phyloP scores from a whole-genome alignment of 352 stramenopile species.

The Thraustochytrium striatum region DNA sequence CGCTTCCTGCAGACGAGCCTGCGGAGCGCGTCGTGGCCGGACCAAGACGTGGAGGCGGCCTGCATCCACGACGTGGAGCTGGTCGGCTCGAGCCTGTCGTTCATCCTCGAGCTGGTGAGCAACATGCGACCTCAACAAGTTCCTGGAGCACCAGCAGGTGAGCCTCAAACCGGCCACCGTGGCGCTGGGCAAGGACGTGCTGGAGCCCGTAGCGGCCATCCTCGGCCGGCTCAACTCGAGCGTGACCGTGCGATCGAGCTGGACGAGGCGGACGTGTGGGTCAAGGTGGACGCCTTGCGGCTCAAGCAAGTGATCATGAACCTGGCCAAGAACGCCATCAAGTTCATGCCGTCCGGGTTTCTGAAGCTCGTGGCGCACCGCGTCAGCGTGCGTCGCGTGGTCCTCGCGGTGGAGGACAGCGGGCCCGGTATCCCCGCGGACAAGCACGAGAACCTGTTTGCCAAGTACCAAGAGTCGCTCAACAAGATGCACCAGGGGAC shows the following conservation, averaged over 20 bases:
- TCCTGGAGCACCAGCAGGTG: background rate
- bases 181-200: slow-evolving; percentile 12
- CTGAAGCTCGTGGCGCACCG: background rate
- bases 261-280: background rate
- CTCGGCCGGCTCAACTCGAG: slow-evolving; percentile 2
- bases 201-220: slow-evolving; percentile 16
- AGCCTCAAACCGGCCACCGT: background rate
- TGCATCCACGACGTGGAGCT: slow-evolving; percentile 30
- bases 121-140: slow-evolving; percentile 51
- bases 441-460: background rate
- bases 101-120: slow-evolving; percentile 47
- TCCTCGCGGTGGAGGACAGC: slow-evolving; percentile 15
- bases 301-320: slow-evolving; percentile 47
- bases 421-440: slow-evolving; percentile 9
- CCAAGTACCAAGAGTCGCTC: background rate
- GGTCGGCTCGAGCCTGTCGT: slow-evolving; percentile 31
- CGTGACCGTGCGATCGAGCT: background rate
- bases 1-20: background rate
- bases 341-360: slow-evolving; percentile 40
- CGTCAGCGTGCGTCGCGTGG: background rate
- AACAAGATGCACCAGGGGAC: background rate
- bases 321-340: slow-evolving; percentile 42
- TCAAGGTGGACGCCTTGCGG: slow-evolving; percentile 5
- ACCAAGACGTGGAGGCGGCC: background rate
- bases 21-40: background rate